A percentile compares a stretch with the other conserved stretches of the same genome.
These are phyloP conservation scores for Vitis hybrid DNA, from an alignment of 177 flowering plant genomes.

Conservation along the genomic window DNA sequence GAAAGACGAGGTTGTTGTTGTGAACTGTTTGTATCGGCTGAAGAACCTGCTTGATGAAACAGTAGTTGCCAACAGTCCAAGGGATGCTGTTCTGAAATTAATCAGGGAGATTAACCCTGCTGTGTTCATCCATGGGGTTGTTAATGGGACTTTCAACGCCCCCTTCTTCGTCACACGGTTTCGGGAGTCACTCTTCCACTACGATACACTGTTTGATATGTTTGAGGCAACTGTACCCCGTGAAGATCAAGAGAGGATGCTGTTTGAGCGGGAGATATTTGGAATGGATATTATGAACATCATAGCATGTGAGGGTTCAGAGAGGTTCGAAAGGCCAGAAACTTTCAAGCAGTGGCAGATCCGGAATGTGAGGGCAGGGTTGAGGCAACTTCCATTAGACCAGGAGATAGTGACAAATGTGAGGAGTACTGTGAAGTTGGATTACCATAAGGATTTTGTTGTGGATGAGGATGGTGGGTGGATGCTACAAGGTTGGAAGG, in stretches of 20 bases:
- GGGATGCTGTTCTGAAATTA: constrained; percentile 14
- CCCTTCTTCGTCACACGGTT: constrained; percentile 21
- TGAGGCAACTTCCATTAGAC: constrained; percentile 2
- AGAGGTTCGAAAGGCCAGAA: constrained; percentile 1
- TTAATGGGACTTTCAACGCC: constrained; percentile 18
- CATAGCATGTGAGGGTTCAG: constrained; percentile 16
- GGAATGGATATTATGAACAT: constrained; percentile 11
- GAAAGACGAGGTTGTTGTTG: neutral
- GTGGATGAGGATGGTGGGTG: constrained; percentile 1
- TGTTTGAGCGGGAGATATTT: constrained; percentile 16
- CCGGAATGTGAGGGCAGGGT: neutral
- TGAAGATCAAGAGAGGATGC: constrained; percentile 13
- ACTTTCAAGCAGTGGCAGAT: constrained; percentile 6
- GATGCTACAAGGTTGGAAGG: constrained; percentile 7
- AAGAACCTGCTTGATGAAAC: constrained; percentile 11
- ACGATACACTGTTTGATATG: constrained; percentile 17
- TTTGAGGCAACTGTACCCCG: constrained; percentile 12
- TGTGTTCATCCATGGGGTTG: constrained; percentile 10
- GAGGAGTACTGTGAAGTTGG: neutral
- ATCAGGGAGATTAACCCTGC: constrained; percentile 12
- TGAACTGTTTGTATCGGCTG: neutral
- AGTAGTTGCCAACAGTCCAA: constrained; percentile 11
- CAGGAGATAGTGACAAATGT: neutral
- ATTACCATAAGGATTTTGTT: constrained; percentile 4
- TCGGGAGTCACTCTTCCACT: constrained; percentile 17